These are phyloP conservation scores for Penicillium silybi DNA, from an alignment of 495 filamentous ascomycete species.

Conservation along the genomic window DNA sequence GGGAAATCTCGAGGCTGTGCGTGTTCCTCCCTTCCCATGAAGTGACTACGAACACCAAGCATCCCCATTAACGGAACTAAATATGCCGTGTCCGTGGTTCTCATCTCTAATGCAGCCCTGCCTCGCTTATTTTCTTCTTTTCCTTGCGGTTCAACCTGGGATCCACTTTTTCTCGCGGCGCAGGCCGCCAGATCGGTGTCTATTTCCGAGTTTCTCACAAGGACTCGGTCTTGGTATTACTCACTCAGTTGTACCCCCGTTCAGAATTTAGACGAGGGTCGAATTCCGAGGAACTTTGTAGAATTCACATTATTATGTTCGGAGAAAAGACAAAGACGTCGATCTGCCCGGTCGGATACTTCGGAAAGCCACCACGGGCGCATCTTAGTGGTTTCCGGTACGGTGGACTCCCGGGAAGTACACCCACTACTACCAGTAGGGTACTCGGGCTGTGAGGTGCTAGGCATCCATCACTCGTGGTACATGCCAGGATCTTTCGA, in stretches of 20 bases:
- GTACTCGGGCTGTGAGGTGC: not conserved
- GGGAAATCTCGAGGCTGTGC: not conserved
- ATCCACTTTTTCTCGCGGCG: slow-evolving; percentile 31
- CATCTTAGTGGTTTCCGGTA: slow-evolving; percentile 9
- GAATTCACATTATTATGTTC: not conserved
- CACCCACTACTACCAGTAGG: not conserved
- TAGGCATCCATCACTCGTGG: not conserved
- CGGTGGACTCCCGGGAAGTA: not conserved
- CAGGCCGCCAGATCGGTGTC: slow-evolving; percentile 32
- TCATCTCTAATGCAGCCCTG: not conserved
- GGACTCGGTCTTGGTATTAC: slow-evolving; percentile 3
- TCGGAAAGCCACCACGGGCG: slow-evolving; percentile 12
- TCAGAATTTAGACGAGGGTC: not conserved
- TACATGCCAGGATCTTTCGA: not conserved
- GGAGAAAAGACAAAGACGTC: not conserved
- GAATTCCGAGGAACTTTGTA: not conserved
- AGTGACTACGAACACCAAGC: not conserved
- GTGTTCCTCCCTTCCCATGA: not conserved
- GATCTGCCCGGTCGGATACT: slow-evolving; percentile 15
- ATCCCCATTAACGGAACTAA: not conserved
- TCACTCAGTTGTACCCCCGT: not conserved
- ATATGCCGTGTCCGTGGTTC: slow-evolving; percentile 1
- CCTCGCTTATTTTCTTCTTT: not conserved
- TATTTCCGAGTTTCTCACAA: slow-evolving; percentile 13
- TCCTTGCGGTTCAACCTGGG: slow-evolving; percentile 7